Percentiles rank a stretch among this genome's conserved stretches.
Conservation (phyloP, 31 red algal species). For the Asparagopsis taxiformis region DNA sequence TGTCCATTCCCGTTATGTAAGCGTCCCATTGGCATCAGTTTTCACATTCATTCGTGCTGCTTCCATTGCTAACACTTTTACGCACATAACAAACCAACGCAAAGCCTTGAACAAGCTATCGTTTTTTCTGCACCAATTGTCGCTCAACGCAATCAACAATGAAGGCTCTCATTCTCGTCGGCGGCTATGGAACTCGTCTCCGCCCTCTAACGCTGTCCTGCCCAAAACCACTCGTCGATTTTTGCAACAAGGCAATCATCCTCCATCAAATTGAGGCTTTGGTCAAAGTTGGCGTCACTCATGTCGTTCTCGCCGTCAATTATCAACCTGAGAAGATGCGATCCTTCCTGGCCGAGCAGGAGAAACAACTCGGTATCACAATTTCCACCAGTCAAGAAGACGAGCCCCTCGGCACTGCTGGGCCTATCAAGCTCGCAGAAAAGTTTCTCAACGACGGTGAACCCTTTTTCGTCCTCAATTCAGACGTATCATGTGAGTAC, state of each 20-base stretch:
- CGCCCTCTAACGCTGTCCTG: constrained; percentile 93
- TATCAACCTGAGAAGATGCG: constrained; percentile 97
- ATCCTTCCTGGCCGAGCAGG: constrained; percentile 77
- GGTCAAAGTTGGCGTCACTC: constrained; percentile 89
- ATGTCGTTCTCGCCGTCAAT: constrained; percentile 96
- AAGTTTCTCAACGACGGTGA: constrained; percentile 92
- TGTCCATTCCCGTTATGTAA: no score
- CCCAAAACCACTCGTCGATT: constrained; percentile 98
- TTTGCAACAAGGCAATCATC: constrained; percentile 99
- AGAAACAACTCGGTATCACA: constrained; percentile 89
- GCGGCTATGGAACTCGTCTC: constrained; percentile 96
- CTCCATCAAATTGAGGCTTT: constrained; percentile 98
- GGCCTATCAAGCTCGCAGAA: constrained; percentile 97
- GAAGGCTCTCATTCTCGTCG: constrained; percentile 99
- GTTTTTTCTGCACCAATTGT: not conserved
- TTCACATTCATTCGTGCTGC: no score
- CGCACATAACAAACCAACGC: no score
- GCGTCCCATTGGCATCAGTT: no score
- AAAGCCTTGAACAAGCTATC: no score
- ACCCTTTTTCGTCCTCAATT: constrained; percentile 99
- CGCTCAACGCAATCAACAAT: constrained; percentile 38
- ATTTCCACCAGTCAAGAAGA: constrained; percentile 88
- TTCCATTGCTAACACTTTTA: no score
- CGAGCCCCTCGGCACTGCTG: constrained; percentile 97
- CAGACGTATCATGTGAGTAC: constrained; percentile 89